Evolutionary conservation across 441 rosid genomes (phyloP).

Genomic region (Adansonia grandidieri): DNA sequence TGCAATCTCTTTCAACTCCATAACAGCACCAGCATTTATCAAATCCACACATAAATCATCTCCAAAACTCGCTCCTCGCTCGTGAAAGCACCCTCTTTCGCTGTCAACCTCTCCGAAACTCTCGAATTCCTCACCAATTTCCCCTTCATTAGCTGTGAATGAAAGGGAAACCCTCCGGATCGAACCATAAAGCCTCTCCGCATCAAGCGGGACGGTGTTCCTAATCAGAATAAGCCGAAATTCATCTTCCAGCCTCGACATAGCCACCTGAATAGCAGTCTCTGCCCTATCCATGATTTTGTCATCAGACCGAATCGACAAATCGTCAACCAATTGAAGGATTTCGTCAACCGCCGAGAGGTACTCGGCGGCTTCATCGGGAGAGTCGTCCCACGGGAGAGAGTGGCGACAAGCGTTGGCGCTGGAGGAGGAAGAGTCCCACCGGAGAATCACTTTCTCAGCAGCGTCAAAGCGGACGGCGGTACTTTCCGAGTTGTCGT

Average conservation of each 20-base stretch:
- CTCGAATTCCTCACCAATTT: slow-evolving; percentile 67
- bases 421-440: slow-evolving; percentile 39
- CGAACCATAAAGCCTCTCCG: slow-evolving; percentile 75
- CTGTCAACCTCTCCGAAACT: slow-evolving; percentile 67
- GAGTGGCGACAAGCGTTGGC: slow-evolving; percentile 41
- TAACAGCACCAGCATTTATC: slow-evolving; percentile 62
- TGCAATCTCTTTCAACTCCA: slow-evolving; percentile 75
- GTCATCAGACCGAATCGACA: slow-evolving; percentile 47
- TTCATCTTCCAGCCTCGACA: slow-evolving; percentile 92
- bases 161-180: slow-evolving; percentile 73
- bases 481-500: slow-evolving; percentile 17
- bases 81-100: slow-evolving; percentile 70
- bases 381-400: slow-evolving; percentile 70
- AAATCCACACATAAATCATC: slow-evolving; percentile 81
- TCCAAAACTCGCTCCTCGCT: slow-evolving; percentile 82
- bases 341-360: slow-evolving; percentile 76
- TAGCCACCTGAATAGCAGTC: slow-evolving; percentile 81
- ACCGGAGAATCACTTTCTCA: slow-evolving; percentile 54
- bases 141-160: slow-evolving; percentile 55
- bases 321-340: slow-evolving; percentile 56
- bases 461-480: slow-evolving; percentile 45
- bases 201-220: slow-evolving; percentile 81
- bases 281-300: slow-evolving; percentile 78
- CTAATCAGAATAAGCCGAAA: slow-evolving; percentile 73
- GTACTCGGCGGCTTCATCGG: slow-evolving; percentile 65